A percentile compares a stretch with the other conserved stretches of the same genome.
Evolutionary conservation across 2,329 filamentous ascomycete species (phyloP).

Genomic region (Pestalotiopsis fici): DNA sequence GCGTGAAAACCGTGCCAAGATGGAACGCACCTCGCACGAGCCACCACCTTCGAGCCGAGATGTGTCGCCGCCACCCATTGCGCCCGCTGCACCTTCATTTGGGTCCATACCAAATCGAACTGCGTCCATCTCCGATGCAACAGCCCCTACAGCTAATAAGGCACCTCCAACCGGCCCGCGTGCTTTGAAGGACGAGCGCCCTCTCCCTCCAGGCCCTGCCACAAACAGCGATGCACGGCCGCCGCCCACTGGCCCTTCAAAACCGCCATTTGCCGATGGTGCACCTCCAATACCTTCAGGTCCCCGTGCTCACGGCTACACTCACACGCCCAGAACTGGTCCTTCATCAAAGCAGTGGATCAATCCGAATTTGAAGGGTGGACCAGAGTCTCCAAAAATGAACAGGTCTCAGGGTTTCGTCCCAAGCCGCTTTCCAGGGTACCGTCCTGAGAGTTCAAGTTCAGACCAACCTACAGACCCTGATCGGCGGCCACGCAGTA

Average conservation of each 20-base stretch:
- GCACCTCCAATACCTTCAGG: constrained; percentile 53
- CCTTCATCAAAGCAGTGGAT: constrained; percentile 63
- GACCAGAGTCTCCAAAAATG: constrained; percentile 53
- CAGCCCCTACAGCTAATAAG: constrained; percentile 40
- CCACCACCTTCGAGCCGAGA: constrained; percentile 47
- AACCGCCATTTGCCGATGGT: constrained; percentile 41
- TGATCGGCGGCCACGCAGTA: constrained; percentile 51
- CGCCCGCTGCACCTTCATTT: constrained; percentile 60
- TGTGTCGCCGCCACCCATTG: constrained; percentile 57
- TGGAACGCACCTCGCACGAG: constrained; percentile 55
- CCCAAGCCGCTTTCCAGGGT: constrained; percentile 34
- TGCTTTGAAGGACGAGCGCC: constrained; percentile 51
- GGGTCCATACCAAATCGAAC: constrained; percentile 54
- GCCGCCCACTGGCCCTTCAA: constrained; percentile 44
- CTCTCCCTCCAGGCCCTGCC: constrained; percentile 42
- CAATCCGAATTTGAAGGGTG: constrained; percentile 50
- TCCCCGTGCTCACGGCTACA: constrained; percentile 48
- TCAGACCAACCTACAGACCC: constrained; percentile 42
- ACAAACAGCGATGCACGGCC: constrained; percentile 35
- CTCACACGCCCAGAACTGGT: constrained; percentile 51
- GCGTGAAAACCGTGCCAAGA: constrained; percentile 43
- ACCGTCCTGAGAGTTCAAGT: constrained; percentile 35
- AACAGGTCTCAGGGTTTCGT: constrained; percentile 52
- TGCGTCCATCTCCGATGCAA: constrained; percentile 33
- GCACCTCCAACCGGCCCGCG: constrained; percentile 55